These are phyloP conservation scores for Plasmodium vivax DNA, from an alignment of 169 alveolate species.

Conservation along the genomic window DNA sequence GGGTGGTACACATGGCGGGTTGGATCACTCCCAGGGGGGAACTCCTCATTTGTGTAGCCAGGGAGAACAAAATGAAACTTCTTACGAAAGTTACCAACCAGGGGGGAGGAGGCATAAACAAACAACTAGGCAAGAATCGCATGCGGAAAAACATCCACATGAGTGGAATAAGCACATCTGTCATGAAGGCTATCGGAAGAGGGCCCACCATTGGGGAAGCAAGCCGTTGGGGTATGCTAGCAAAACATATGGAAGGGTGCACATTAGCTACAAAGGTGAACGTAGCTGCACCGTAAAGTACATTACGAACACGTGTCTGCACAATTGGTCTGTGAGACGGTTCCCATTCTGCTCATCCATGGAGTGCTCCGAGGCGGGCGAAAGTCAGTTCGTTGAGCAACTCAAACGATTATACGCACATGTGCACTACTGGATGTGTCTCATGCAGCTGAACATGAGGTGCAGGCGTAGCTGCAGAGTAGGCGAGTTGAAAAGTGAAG, in stretches of 20 bases:
- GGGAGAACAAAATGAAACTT: not conserved
- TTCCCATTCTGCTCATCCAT: not conserved
- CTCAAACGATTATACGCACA: slow-evolving; percentile 28
- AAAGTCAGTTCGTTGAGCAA: slow-evolving; percentile 9
- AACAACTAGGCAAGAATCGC: not conserved
- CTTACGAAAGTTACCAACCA: not conserved
- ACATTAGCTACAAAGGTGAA: not conserved
- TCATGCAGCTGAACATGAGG: slow-evolving; percentile 13
- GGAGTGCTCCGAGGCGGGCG: not conserved
- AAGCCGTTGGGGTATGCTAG: not conserved
- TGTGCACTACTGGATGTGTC: slow-evolving; percentile 48
- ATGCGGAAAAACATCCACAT: not conserved
- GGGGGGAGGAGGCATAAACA: not conserved
- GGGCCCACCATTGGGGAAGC: not conserved
- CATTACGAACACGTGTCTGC: not conserved
- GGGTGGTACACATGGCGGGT: not conserved
- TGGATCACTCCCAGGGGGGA: not conserved
- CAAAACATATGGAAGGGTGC: not conserved
- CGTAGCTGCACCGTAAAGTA: not conserved
- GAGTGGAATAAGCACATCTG: not conserved
- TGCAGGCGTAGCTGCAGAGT: not conserved
- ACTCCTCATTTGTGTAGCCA: not conserved
- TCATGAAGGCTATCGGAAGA: not conserved
- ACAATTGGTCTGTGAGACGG: not conserved
- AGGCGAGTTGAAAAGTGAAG: not conserved